Percentiles rank a stretch among this genome's conserved stretches.
These are phyloP conservation scores for Zasmidium angulare DNA, from an alignment of 2,329 filamentous ascomycete species.

Conservation along the genomic window DNA sequence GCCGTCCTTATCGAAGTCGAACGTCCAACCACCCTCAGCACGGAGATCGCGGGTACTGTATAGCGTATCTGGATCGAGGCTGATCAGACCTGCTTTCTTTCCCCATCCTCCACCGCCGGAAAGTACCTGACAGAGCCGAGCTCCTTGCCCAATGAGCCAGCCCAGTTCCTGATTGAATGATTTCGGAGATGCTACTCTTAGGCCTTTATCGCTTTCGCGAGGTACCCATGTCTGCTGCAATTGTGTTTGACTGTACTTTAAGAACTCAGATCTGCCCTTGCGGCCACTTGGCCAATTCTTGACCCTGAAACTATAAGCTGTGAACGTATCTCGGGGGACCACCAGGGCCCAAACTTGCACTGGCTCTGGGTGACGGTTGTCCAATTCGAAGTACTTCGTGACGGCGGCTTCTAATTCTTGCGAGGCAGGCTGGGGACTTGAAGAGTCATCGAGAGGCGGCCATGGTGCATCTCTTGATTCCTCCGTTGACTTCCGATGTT, in stretches of 20 bases:
- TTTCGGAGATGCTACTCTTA: background rate
- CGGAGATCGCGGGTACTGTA: conserved; percentile 54
- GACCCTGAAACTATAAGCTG: background rate
- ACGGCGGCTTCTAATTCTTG: conserved; percentile 69
- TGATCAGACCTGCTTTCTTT: conserved; percentile 73
- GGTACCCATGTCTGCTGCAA: background rate
- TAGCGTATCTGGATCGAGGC: conserved; percentile 68
- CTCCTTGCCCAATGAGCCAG: conserved; percentile 25
- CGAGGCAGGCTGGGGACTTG: conserved; percentile 58
- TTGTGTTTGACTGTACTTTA: conserved; percentile 4
- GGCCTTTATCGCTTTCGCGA: background rate
- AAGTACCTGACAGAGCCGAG: conserved; percentile 54
- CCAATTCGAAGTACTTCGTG: conserved; percentile 54
- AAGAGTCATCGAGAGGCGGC: background rate
- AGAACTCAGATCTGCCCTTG: background rate
- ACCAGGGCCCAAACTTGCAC: conserved; percentile 74
- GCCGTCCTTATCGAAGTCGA: conserved; percentile 35
- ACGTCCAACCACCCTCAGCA: conserved; percentile 58
- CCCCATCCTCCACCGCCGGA: conserved; percentile 87
- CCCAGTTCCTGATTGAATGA: background rate
- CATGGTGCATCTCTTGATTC: background rate
- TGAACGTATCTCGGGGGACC: conserved; percentile 43
- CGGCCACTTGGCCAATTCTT: background rate
- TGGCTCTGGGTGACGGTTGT: conserved; percentile 43
- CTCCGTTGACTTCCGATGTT: background rate